Base-by-base conservation (phyloP, 306 rosid genomes). In the Vachellia collinsii region DNA sequence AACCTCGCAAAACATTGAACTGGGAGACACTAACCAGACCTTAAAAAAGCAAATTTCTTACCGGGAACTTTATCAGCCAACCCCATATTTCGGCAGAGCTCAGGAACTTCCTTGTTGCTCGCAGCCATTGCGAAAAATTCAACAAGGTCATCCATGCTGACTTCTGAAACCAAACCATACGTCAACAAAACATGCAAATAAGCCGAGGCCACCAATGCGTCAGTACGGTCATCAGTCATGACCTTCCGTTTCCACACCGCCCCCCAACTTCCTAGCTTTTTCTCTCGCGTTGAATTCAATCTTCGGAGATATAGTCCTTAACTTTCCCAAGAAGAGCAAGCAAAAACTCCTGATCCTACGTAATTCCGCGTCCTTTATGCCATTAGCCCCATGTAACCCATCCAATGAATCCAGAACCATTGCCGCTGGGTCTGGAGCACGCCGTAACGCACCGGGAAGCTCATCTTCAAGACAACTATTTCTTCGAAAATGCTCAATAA, bases 361-460 rank as follows among this genome's bases (percentile, higher is more conserved):
- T 46, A 87, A 41, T 5, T 85, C 90, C 77, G 2, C 43, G 16
- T 81, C 89, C 51, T 81, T 70, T 38, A 46, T 71, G 3, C 47
- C 37, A 12, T 68, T 72, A 4, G 5, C 54, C 20, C 80, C 51
- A 44, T 47, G 80, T 80, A 85, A 88, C 84, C 90, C 93, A 64
- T 89, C 89, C 88, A 94, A 54, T 44, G 97, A 87, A 76, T 80
- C 86, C 61, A 94, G 75, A 77, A 92, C 80, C 88, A 94, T 62
- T 68, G 59, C 75, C 3, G 86, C 91, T 0, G 89, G 86, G 78
- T 91, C 93, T 50, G 84, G 72, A 25, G 94, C 88, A 29, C 66
- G 65, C 17, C 72, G 77, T 0, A 94, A 42, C 1, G 93, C 97
- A 11, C 83, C 85, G 0, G 83, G 82, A 43, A 94, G 88, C 81